Evolutionary conservation across 441 rosid species (phyloP).

Genomic region (Breynia disticha): DNA sequence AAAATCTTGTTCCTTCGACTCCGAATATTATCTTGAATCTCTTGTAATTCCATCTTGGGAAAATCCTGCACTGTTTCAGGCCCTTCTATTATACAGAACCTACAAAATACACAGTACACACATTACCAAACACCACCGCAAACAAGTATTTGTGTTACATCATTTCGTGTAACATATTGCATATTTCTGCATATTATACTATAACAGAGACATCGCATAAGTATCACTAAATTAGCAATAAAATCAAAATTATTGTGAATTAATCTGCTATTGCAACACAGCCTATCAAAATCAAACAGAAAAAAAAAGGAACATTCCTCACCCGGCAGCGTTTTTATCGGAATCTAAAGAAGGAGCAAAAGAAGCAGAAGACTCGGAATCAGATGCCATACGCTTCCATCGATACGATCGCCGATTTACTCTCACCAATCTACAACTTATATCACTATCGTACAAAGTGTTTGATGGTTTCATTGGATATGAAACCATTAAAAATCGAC

Average conservation of each 20-base stretch:
- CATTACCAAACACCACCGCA: too few species aligned
- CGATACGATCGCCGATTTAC: constrained; percentile 19
- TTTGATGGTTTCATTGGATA: constrained; percentile 24
- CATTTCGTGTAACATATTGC: too few species aligned
- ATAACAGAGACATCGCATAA: too few species aligned
- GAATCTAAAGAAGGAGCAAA: constrained; percentile 36
- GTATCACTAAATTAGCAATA: too few species aligned
- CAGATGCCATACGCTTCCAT: constrained; percentile 53
- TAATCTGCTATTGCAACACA: too few species aligned
- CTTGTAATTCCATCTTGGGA: constrained; percentile 81
- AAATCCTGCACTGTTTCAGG: constrained; percentile 93
- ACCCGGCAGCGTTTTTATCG: constrained; percentile 49
- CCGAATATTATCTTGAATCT: constrained; percentile 86
- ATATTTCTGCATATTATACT: too few species aligned
- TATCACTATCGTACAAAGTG: too few species aligned
- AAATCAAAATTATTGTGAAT: too few species aligned
- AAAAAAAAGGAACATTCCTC: not conserved
- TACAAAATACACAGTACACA: constrained; percentile 19
- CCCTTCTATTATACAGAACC: constrained; percentile 97
- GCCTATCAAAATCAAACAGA: too few species aligned
- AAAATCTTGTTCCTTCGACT: constrained; percentile 95
- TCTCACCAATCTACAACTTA: constrained; percentile 14
- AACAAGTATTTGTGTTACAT: too few species aligned
- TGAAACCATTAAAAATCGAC: constrained; percentile 48
- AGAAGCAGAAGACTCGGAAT: constrained; percentile 45